Base-by-base conservation (phyloP, 257 asterid genomes). In the Anisodus tanguticus region DNA sequence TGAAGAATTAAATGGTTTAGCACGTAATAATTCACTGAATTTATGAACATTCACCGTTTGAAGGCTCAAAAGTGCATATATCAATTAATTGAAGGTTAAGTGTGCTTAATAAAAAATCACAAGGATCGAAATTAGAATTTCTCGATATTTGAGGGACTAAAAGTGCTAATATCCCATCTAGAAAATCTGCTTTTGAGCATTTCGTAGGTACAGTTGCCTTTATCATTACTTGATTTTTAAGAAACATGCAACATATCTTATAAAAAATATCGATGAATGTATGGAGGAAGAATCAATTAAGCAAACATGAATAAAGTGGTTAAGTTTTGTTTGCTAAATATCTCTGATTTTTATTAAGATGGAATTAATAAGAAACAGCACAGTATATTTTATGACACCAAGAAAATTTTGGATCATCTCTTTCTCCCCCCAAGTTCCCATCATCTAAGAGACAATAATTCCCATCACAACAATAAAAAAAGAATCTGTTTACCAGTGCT, bases 231-330 rank as follows among this genome's bases (percentile, higher is more conserved):
- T 2, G 6, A 71, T 58, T 39, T 45, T 71, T 71, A 9, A n/a
- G 59, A n/a, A 72, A 71, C 58, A 71, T 71, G 80, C 37, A 72
- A 41, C 41, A 72, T 41, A 72, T 72, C 79, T 72, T 6, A 2
- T 19, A 19, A 19, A 72, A 59, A 47, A 47, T 47, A 47, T 72
- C 41, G 3, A 3, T 72, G 58, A 45, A n/a, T 5, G 39, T n/a
- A 9, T n/a, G 39, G n/a, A 45, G 79, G 39, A 51, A 45, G 80
- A 72, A 19, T n/a, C 5, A 72, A 45, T 10, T 72, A 72, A 10
- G 39, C 39, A 72, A 0, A 59, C 2, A 43, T 43, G 15, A 47
- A 47, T 1, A 19, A 45, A 10, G 55, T 19, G 19, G 6, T 47
- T 47, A 72, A 19, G 60, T 72, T 72, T 72, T 2, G 19, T 11